phyloP scores from a whole-genome alignment of 202 grass and related monocot species.

The Setaria viridis region DNA sequence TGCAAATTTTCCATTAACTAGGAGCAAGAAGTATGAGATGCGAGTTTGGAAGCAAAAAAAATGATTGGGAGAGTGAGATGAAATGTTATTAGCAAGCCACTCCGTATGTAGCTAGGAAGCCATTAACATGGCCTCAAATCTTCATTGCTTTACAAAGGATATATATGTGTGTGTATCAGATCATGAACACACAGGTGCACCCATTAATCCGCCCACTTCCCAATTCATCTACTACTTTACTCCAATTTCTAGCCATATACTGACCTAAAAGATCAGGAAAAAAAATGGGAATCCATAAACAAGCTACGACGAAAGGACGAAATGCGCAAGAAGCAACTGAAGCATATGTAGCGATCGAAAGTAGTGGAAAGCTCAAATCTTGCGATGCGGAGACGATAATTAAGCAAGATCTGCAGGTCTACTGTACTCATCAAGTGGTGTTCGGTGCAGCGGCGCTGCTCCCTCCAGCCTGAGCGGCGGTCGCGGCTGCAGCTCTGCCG shows the following conservation, averaged over 20 bases:
- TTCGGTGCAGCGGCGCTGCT: conserved; percentile 36
- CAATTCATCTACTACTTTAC: conserved; percentile 30
- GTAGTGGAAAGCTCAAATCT: conserved; percentile 49
- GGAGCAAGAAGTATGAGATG: neutral
- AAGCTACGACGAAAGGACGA: conserved; percentile 21
- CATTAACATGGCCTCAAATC: conserved; percentile 45
- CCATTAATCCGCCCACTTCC: conserved; percentile 42
- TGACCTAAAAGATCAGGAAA: conserved; percentile 1
- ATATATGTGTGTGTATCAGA: conserved; percentile 8
- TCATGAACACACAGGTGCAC: conserved; percentile 39
- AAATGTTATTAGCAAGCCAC: conserved; percentile 7
- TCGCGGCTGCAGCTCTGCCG: conserved; percentile 24
- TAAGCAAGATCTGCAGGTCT: conserved; percentile 52
- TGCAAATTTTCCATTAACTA: neutral
- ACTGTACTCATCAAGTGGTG: conserved; percentile 55
- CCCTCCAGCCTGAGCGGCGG: conserved; percentile 35
- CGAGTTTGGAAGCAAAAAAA: neutral
- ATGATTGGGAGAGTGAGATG: neutral
- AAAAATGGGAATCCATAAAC: conserved; percentile 4
- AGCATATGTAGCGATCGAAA: conserved; percentile 3
- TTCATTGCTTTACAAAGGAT: conserved; percentile 34
- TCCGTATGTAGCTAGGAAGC: neutral
- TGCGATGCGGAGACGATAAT: conserved; percentile 35
- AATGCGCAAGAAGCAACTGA: conserved; percentile 22
- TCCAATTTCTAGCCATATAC: conserved; percentile 30